Conservation (phyloP, 306 rosid genomes). For the Prunus mume region DNA sequence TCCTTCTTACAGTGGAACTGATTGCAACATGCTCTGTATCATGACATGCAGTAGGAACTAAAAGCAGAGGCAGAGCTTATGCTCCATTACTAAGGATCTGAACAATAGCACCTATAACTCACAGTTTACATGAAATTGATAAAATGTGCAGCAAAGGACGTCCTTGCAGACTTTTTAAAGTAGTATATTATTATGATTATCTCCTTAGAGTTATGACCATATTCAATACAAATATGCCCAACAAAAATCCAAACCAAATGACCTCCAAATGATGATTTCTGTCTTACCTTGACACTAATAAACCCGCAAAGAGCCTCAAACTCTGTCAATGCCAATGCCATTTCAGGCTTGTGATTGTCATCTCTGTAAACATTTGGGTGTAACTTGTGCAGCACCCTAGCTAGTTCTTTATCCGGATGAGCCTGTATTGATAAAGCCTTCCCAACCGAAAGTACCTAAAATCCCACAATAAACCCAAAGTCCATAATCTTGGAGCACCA, state of each 20-base stretch:
- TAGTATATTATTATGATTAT: too few relatives aligned
- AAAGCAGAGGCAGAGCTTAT: not conserved
- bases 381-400: constrained; percentile 32
- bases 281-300: constrained; percentile 33
- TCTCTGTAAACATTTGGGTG: constrained; percentile 35
- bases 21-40: too few relatives aligned
- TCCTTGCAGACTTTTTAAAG: too few relatives aligned
- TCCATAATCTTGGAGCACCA: constrained; percentile 3
- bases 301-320: constrained; percentile 46
- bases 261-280: not conserved
- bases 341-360: constrained; percentile 46
- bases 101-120: not conserved
- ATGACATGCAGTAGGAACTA: too few relatives aligned
- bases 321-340: constrained; percentile 42
- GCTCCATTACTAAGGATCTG: not conserved
- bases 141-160: not conserved
- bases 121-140: not conserved
- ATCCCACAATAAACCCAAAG: constrained; percentile 1
- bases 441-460: constrained; percentile 36
- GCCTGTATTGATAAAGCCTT: constrained; percentile 44
- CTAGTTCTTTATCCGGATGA: constrained; percentile 42
- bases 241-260: not conserved
- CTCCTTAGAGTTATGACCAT: too few relatives aligned
- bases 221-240: not conserved
- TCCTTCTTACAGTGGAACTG: not conserved